Conservation (phyloP, 441 rosid genomes). For the Aleurites moluccanus region DNA sequence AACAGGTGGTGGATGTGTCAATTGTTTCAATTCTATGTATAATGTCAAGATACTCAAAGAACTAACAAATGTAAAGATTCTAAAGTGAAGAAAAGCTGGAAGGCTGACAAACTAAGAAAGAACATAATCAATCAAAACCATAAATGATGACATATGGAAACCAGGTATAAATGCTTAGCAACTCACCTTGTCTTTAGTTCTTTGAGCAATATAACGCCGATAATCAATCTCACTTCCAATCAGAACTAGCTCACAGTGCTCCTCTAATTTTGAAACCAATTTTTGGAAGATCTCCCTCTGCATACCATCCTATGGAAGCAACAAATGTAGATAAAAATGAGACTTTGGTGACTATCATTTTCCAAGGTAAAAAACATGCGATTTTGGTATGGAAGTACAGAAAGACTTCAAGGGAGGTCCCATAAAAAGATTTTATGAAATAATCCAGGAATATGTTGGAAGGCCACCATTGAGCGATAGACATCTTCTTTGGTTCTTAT, state of each 20-base stretch:
- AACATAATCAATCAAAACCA: background rate
- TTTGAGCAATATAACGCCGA: slow-evolving; percentile 69
- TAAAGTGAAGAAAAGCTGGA: slow-evolving; percentile 1
- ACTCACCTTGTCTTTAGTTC: slow-evolving; percentile 49
- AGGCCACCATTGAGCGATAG: background rate
- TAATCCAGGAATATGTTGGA: slow-evolving; percentile 1
- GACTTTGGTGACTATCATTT: background rate
- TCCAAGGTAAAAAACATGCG: background rate
- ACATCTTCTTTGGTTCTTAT: background rate
- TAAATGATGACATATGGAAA: background rate
- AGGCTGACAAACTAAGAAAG: background rate
- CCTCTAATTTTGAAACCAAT: slow-evolving; percentile 61
- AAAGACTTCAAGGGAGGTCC: slow-evolving; percentile 1
- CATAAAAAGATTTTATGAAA: background rate
- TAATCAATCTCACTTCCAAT: slow-evolving; percentile 88
- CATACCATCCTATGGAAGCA: slow-evolving; percentile 80
- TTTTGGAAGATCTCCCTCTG: slow-evolving; percentile 80
- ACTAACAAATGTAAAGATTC: background rate
- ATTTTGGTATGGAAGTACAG: background rate
- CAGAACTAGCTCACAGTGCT: slow-evolving; percentile 70
- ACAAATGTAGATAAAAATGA: slow-evolving; percentile 12
- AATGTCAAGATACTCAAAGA: background rate
- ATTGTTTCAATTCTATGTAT: too few species aligned
- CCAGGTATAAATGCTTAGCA: background rate
- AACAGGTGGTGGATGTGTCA: background rate